phyloP scores from a whole-genome alignment of 768 basidiomycete species.

The Lactarius hatsudake region DNA sequence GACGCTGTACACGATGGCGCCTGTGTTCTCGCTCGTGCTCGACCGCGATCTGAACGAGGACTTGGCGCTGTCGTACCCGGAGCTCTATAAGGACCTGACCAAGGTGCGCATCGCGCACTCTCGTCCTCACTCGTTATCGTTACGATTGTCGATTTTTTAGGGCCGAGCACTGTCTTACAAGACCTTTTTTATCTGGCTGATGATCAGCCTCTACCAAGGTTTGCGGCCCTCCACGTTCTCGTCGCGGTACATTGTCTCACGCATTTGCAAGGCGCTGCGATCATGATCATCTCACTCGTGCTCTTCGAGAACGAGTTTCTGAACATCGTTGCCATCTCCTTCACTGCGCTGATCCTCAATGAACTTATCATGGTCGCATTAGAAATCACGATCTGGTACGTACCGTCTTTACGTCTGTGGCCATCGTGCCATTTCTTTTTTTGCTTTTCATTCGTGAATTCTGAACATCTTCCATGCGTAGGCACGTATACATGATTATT shows the following conservation, averaged over 20 bases:
- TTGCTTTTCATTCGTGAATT: background rate
- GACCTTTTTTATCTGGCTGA: constrained; percentile 97
- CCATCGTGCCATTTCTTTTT: background rate
- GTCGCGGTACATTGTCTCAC: constrained; percentile 12
- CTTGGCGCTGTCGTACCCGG: constrained; percentile 91
- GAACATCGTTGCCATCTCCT: constrained; percentile 98
- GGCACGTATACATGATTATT: constrained; percentile 95
- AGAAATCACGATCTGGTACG: constrained; percentile 93
- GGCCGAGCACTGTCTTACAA: constrained; percentile 94
- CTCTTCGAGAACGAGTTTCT: constrained; percentile 97
- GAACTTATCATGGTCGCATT: constrained; percentile 99
- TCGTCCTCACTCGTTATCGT: background rate
- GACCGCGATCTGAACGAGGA: constrained; percentile 97
- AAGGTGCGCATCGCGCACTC: constrained; percentile 53
- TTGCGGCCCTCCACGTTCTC: background rate
- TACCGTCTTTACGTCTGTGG: background rate
- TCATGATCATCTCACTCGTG: constrained; percentile 97
- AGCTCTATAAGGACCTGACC: constrained; percentile 95
- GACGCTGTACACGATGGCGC: constrained; percentile 96
- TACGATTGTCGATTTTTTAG: constrained; percentile 39
- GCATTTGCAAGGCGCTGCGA: constrained; percentile 70
- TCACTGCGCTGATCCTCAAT: constrained; percentile 92
- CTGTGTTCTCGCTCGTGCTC: constrained; percentile 94
- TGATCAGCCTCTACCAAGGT: constrained; percentile 99
- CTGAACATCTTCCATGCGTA: constrained; percentile 32